Evolutionary conservation across 805 yeast species (phyloP), one percentile per base, ranked within the genome.

Genomic region (Candida ipomoeae): DNA sequence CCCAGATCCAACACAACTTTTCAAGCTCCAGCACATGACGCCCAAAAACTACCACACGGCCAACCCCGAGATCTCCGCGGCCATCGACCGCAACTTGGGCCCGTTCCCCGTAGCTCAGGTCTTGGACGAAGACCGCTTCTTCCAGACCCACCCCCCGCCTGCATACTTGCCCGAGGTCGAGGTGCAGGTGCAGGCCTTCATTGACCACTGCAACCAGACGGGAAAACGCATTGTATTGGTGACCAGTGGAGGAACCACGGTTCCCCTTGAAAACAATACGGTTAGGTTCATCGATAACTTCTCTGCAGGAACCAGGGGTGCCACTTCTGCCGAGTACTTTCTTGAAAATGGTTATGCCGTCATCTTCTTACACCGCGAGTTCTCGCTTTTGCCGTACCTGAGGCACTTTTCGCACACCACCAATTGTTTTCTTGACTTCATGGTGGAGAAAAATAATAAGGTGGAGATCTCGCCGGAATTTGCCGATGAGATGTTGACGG

Each of bases 171-270:
- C 78, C 2, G 83, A 82, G 44, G 70, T 92, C 26, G 76, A 81
- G 40, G 55, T 61, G 6, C 82, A 83, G 53, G 82, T 87, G 7
- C 64, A 70, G 8, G 77, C 76, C 1, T 92, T 92, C 64, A 78
- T 91, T 41, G 66, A 76, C 20, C 68, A 60, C 51, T 96, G 89
- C 61, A 55, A 65, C 13, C 57, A 64, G 35, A 62, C 75, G 3
- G 68, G 72, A 3, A 73, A 76, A 48, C 80, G 77, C 44, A 79
- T 92, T 13, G 98, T 83, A 0, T 70, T 92, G 41, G 96, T 92
- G 3, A 94, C 99, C 0, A 83, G 92, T 7, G 99, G 99, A 21
- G 99, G 99, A 20, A 94, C 99, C 0, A 92, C 97, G 0, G 99
- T 94, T 0, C 99, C 99, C 0, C 73, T 94, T 56, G 99, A 94